Evolutionary conservation across 2,329 filamentous ascomycete genomes (phyloP).

Genomic region (Verticillium longisporum): DNA sequence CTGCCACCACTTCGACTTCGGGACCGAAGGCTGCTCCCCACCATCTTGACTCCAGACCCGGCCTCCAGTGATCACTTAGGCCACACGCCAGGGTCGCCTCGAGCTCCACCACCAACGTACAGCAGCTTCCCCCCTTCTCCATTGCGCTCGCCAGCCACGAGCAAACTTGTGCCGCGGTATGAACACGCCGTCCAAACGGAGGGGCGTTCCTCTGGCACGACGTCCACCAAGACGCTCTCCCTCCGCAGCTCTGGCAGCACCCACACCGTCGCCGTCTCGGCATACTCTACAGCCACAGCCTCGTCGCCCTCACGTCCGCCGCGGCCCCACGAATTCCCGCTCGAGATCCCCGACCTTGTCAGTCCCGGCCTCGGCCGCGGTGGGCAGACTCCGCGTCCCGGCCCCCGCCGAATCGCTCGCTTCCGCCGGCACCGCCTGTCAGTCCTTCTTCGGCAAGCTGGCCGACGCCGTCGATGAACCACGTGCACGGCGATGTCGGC

Average conservation of each 20-base stretch:
- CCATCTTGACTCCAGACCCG: constrained; percentile 4
- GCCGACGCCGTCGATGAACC: constrained; percentile 1
- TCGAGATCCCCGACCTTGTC: constrained; percentile 28
- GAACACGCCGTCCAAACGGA: not conserved
- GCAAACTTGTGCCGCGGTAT: not conserved
- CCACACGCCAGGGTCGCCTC: not conserved
- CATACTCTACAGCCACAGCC: constrained; percentile 9
- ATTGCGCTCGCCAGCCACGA: not conserved
- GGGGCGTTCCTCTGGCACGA: not conserved
- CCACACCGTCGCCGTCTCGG: not conserved
- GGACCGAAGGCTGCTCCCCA: constrained; percentile 36
- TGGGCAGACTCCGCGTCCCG: constrained; percentile 15
- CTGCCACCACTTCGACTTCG: constrained; percentile 41
- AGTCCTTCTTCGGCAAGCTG: not conserved
- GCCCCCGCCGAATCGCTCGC: constrained; percentile 39
- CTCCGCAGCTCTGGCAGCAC: constrained; percentile 8
- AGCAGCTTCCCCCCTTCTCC: not conserved
- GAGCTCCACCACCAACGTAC: not conserved
- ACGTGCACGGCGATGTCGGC: constrained; percentile 4
- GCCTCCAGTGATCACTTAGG: not conserved
- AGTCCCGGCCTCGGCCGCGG: constrained; percentile 7
- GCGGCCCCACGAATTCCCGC: constrained; percentile 25
- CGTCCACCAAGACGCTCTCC: constrained; percentile 1
- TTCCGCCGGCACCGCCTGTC: constrained; percentile 25
- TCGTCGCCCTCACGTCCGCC: constrained; percentile 25